Evolutionary conservation across 1,284 basidiomycete species (phyloP).

Genomic region (Trametes hirsuta): DNA sequence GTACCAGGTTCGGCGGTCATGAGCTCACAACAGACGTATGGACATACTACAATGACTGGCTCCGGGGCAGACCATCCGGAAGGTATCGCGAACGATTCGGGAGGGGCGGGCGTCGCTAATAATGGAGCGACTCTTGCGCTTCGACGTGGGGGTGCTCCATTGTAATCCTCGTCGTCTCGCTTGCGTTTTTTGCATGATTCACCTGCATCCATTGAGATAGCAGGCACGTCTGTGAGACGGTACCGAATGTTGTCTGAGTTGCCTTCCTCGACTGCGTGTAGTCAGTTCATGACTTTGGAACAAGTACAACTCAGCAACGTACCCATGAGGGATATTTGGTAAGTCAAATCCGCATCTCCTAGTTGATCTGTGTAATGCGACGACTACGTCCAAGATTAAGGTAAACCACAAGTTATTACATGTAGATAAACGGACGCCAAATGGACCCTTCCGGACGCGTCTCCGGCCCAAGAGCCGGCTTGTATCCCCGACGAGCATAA

Average conservation of each 20-base stretch:
- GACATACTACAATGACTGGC: constrained; percentile 14
- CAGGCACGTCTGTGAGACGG: neutral
- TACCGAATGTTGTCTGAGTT: neutral
- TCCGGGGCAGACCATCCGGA: constrained; percentile 1
- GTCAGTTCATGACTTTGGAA: neutral
- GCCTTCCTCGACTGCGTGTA: neutral
- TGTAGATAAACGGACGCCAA: neutral
- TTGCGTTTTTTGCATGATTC: constrained; percentile 3
- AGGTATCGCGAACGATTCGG: neutral
- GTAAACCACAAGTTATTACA: neutral
- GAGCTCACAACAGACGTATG: neutral
- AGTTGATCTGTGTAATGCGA: neutral
- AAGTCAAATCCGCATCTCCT: neutral
- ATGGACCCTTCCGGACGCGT: neutral
- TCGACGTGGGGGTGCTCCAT: neutral
- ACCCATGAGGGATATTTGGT: neutral
- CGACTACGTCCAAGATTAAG: neutral
- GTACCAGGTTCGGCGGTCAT: neutral
- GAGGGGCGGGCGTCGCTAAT: neutral
- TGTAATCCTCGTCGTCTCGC: neutral
- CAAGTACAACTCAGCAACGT: neutral
- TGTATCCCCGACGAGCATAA: too few species aligned
- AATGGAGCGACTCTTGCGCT: neutral
- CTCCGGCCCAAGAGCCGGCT: neutral
- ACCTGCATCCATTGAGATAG: neutral